Conservation (phyloP, 2,329 filamentous ascomycete genomes). For the Aspergillus calidoustus region DNA sequence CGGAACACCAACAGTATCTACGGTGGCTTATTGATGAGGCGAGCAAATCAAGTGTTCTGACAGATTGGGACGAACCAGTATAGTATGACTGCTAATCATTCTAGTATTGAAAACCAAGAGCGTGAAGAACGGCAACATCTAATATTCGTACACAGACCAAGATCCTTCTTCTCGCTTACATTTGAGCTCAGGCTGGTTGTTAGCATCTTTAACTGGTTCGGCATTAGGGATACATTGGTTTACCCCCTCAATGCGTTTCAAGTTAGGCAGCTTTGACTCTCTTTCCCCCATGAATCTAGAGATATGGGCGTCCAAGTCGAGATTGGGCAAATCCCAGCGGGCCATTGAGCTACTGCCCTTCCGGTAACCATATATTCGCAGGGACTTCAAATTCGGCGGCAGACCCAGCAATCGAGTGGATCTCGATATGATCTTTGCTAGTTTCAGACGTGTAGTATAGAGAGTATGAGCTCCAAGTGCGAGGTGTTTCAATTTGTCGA, state of each 20-base stretch:
- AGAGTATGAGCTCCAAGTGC: conserved; percentile 1
- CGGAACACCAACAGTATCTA: neutral
- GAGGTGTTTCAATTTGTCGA: neutral
- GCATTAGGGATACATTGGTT: neutral
- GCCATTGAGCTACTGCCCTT: neutral
- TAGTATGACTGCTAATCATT: neutral
- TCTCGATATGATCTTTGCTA: neutral
- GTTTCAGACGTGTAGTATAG: neutral
- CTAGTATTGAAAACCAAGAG: neutral
- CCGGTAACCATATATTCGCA: conserved; percentile 7
- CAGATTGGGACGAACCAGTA: neutral
- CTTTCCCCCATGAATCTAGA: neutral
- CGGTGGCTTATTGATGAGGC: neutral
- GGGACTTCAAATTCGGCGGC: conserved; percentile 2
- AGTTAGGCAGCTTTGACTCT: neutral
- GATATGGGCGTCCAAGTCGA: neutral
- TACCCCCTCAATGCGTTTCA: neutral
- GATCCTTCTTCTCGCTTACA: neutral
- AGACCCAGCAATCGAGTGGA: neutral
- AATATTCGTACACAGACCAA: neutral
- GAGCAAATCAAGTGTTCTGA: neutral
- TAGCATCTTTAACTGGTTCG: neutral
- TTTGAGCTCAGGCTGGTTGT: neutral
- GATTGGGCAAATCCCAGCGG: neutral
- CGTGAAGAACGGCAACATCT: neutral